Base-by-base conservation (phyloP, 2,329 filamentous ascomycete species). In the Colletotrichum somersetense region DNA sequence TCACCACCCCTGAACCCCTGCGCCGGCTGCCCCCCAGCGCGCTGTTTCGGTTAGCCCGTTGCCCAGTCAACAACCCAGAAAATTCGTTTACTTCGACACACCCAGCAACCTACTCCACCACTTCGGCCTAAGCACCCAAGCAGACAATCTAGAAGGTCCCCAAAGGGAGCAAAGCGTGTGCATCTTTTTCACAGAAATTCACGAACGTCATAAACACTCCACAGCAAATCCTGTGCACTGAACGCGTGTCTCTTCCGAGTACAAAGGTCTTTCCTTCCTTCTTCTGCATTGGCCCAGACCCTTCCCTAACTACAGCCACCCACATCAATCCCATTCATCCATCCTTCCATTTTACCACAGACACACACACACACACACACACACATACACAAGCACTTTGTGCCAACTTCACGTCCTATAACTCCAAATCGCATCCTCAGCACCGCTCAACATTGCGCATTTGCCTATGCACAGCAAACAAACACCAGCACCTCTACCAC, bases 71-170 rank as follows among this genome's bases (percentile, higher is more conserved):
- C 73, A 61, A 18, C 30, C 33, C 38, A 65, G 56, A 74, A 73
- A 74, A 70, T 73, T 73, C 66, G 63, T 71, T 73, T 73, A 74
- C 73, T 71, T 74, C 14, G 16, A 72, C 59, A 69, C 70, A 69
- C 70, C 66, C 66, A 59, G 70, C 70, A 72, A 70, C 70, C 70
- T 72, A 38, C 66, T 69, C 70, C 59, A 70, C 70, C 30, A 62
- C 46, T 40, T 42, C 40, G 16, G 52, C 61, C 48, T 52, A 52
- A 62, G n/a, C 46, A 62, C 61, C 33, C 46, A 62, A 52, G 58
- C 35, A 40, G 61, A 52, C 61, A 52, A 16, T 16, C 40, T 44
- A 44, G 42, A 46, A 46, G 44, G 44, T 46, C 44, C 44, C 50
- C 50, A 35, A 38, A 50, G 20, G 42, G 33, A 59, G 53, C 30